Percentiles rank a stretch among this genome's conserved stretches.
Evolutionary conservation across 2,329 filamentous ascomycete genomes (phyloP).

Genomic region (Alternaria burnsii): DNA sequence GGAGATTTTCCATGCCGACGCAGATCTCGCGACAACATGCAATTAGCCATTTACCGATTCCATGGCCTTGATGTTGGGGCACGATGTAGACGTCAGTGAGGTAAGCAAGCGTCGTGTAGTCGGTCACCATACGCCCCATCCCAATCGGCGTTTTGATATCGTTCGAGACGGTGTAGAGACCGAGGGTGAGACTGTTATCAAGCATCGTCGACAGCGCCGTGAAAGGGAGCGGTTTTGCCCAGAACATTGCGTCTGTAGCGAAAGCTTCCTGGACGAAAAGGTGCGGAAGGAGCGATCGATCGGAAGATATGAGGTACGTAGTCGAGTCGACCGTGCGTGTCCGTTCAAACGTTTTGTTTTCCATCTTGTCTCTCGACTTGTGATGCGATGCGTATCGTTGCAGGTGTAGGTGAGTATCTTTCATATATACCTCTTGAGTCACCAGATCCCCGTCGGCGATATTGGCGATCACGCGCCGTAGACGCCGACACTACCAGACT

Average conservation of each 20-base stretch:
- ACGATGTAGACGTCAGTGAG: constrained; percentile 74
- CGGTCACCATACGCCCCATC: constrained; percentile 71
- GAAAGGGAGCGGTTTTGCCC: constrained; percentile 38
- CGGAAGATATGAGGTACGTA: constrained; percentile 41
- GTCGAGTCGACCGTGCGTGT: constrained; percentile 28
- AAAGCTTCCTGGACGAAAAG: constrained; percentile 43
- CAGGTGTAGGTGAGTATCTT: neutral
- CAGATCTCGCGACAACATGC: constrained; percentile 66
- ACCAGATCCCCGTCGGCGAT: neutral
- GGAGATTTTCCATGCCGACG: constrained; percentile 66
- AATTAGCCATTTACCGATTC: constrained; percentile 72
- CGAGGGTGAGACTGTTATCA: constrained; percentile 46
- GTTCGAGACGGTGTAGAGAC: constrained; percentile 31
- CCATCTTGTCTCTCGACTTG: constrained; percentile 17
- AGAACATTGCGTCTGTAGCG: constrained; percentile 40
- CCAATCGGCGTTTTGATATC: constrained; percentile 58
- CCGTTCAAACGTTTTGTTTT: constrained; percentile 35
- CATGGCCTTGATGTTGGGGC: constrained; percentile 66
- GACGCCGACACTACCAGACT: neutral
- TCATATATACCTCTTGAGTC: constrained; percentile 7
- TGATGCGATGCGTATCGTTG: neutral
- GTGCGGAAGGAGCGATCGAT: constrained; percentile 35
- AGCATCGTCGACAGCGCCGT: constrained; percentile 36
- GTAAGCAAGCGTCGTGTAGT: constrained; percentile 73
- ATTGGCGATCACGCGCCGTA: constrained; percentile 7